These are phyloP conservation scores for Trametes cubensis DNA, from an alignment of 768 basidiomycete species.

Conservation along the genomic window DNA sequence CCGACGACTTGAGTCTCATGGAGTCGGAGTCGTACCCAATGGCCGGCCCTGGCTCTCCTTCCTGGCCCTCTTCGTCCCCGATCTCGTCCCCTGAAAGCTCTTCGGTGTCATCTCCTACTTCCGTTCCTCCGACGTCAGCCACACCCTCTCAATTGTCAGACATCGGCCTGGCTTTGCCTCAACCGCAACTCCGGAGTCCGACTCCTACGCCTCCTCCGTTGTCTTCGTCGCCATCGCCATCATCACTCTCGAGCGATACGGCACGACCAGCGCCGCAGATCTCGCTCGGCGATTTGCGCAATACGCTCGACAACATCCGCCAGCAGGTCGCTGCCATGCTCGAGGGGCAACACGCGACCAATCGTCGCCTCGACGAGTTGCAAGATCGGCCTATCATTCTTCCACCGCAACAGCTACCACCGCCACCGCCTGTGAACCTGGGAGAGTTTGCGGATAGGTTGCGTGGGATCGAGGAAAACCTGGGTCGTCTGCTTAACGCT, in stretches of 20 bases:
- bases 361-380: slow-evolving; percentile 59
- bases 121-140: slow-evolving; percentile 12
- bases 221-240: slow-evolving; percentile 39
- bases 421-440: slow-evolving; percentile 18
- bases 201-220: slow-evolving; percentile 34
- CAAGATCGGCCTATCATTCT: slow-evolving; percentile 9
- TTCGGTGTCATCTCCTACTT: slow-evolving; percentile 26
- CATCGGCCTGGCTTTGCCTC: slow-evolving; percentile 9
- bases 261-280: slow-evolving; percentile 39
- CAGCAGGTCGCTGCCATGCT: slow-evolving; percentile 61
- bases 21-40: slow-evolving; percentile 39
- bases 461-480: slow-evolving; percentile 34
- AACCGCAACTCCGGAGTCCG: slow-evolving; percentile 25
- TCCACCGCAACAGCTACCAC: neutral
- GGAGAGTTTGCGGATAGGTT: slow-evolving; percentile 32
- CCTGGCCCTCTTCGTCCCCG: slow-evolving; percentile 38
- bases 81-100: slow-evolving; percentile 26
- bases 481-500: slow-evolving; percentile 29
- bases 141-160: slow-evolving; percentile 21
- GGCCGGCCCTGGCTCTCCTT: slow-evolving; percentile 38
- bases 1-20: slow-evolving; percentile 63
- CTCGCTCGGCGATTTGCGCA: slow-evolving; percentile 49
- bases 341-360: slow-evolving; percentile 63
- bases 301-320: slow-evolving; percentile 58
- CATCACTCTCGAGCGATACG: slow-evolving; percentile 39